A percentile compares a stretch with the other conserved stretches of the same genome.
Conservation (phyloP, 208 protist genomes). For the Acanthamoeba triangularis region DNA sequence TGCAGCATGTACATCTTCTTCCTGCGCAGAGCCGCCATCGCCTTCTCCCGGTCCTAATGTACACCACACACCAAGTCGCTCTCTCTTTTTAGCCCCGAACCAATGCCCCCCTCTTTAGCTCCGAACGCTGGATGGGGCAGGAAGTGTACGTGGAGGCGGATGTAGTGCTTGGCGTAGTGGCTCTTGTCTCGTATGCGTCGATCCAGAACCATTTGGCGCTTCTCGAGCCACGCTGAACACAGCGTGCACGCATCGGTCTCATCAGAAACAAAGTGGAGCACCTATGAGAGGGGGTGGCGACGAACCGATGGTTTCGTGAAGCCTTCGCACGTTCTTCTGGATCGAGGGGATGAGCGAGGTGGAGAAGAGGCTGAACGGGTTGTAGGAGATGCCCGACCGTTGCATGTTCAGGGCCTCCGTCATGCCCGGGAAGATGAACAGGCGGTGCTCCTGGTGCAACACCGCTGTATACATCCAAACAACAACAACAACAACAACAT, state of each 20-base stretch:
- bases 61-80: background rate
- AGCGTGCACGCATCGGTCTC: background rate
- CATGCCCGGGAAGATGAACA: conserved; percentile 20
- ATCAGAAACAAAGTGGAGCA: background rate
- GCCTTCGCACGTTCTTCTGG: background rate
- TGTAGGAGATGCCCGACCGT: background rate
- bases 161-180: background rate
- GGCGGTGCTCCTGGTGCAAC: background rate
- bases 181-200: background rate
- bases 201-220: background rate
- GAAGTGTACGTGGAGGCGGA: background rate
- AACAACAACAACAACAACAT: too few species aligned
- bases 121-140: background rate
- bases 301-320: background rate
- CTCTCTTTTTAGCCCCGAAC: background rate
- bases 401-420: background rate
- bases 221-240: conserved; percentile 29
- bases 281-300: background rate
- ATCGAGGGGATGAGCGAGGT: background rate
- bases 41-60: background rate
- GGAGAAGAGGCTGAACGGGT: conserved; percentile 18
- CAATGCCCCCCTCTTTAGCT: too few species aligned
- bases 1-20: conserved; percentile 4
- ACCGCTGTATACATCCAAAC: background rate
- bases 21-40: background rate